These are phyloP conservation scores for Pleurotus tuber-regium DNA, from an alignment of 768 basidiomycete genomes.

Conservation along the genomic window DNA sequence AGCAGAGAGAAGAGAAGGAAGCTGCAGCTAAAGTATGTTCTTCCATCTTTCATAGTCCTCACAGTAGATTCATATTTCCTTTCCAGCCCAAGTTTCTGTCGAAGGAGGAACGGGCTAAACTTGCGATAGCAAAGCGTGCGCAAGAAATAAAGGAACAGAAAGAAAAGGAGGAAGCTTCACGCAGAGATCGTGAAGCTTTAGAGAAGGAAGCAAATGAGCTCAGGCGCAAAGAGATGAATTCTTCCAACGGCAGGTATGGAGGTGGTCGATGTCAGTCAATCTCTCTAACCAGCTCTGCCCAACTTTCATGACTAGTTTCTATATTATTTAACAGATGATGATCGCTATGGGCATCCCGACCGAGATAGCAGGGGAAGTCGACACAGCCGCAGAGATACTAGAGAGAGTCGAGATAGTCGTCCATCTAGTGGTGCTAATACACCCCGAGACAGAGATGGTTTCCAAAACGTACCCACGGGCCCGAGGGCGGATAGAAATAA, in stretches of 20 bases:
- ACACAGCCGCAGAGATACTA: slow-evolving; percentile 39
- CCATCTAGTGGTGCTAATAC: slow-evolving; percentile 25
- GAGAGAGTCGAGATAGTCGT: slow-evolving; percentile 39
- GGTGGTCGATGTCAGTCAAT: slow-evolving; percentile 35
- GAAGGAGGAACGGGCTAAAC: slow-evolving; percentile 85
- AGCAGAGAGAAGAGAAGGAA: slow-evolving; percentile 87
- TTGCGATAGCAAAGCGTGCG: slow-evolving; percentile 85
- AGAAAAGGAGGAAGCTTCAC: slow-evolving; percentile 59
- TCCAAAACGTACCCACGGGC: slow-evolving; percentile 76
- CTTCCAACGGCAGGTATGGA: slow-evolving; percentile 38
- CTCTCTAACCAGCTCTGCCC: slow-evolving; percentile 10
- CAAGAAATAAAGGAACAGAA: slow-evolving; percentile 78
- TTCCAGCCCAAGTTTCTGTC: slow-evolving; percentile 89
- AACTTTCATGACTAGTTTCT: slow-evolving; percentile 14
- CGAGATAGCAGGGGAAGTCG: slow-evolving; percentile 43
- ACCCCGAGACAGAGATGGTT: slow-evolving; percentile 44
- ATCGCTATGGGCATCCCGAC: slow-evolving; percentile 50
- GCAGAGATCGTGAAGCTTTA: slow-evolving; percentile 62
- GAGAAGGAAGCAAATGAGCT: slow-evolving; percentile 76
- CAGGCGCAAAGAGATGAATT: slow-evolving; percentile 47
- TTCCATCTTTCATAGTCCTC: slow-evolving; percentile 1
- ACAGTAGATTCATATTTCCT: slow-evolving; percentile 11
- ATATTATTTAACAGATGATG: slow-evolving; percentile 40
- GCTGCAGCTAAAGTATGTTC: slow-evolving; percentile 78
- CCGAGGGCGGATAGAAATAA: slow-evolving; percentile 76